Evolutionary conservation across 1,139 yeast species (phyloP).

Genomic region (Candida smagusa): DNA sequence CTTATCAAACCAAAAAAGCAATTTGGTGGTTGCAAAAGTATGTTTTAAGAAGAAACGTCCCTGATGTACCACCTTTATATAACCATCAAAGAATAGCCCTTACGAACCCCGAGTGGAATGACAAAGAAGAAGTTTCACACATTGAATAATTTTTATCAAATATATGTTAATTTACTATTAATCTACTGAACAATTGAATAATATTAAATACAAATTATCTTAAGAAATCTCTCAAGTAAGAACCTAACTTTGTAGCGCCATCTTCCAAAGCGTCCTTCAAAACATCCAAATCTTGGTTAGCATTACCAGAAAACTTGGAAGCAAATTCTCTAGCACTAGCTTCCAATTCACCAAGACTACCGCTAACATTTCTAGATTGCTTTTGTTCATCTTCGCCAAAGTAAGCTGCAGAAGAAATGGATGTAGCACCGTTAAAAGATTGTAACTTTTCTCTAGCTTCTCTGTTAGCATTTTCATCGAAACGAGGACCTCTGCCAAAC

Average conservation of each 20-base stretch:
- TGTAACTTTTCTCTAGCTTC: conserved; percentile 81
- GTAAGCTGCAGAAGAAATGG: conserved; percentile 88
- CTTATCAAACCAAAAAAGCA: conserved; percentile 48
- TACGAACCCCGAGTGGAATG: conserved; percentile 59
- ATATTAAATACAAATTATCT: conserved; percentile 27
- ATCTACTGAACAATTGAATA: background rate
- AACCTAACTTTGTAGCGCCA: conserved; percentile 87
- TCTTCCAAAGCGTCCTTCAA: conserved; percentile 91
- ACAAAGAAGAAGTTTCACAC: conserved; percentile 50
- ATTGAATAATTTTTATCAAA: conserved; percentile 24
- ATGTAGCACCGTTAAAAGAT: conserved; percentile 78
- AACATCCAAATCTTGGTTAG: conserved; percentile 84
- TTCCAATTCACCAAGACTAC: conserved; percentile 43
- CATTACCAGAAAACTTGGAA: conserved; percentile 63
- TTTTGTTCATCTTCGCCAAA: conserved; percentile 75
- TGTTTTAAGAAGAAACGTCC: conserved; percentile 40
- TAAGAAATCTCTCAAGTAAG: conserved; percentile 79
- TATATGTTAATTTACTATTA: background rate
- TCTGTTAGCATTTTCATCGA: conserved; percentile 70
- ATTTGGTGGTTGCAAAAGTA: conserved; percentile 42
- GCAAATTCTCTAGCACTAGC: conserved; percentile 67
- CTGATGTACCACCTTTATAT: conserved; percentile 53
- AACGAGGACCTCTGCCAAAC: conserved; percentile 81
- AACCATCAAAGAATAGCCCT: conserved; percentile 57
- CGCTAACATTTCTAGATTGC: conserved; percentile 20